Evolutionary conservation across 192 early-diverging fungal genomes (phyloP), one percentile per base, ranked within the genome.

Genomic region (Backusella parvicylindrica): DNA sequence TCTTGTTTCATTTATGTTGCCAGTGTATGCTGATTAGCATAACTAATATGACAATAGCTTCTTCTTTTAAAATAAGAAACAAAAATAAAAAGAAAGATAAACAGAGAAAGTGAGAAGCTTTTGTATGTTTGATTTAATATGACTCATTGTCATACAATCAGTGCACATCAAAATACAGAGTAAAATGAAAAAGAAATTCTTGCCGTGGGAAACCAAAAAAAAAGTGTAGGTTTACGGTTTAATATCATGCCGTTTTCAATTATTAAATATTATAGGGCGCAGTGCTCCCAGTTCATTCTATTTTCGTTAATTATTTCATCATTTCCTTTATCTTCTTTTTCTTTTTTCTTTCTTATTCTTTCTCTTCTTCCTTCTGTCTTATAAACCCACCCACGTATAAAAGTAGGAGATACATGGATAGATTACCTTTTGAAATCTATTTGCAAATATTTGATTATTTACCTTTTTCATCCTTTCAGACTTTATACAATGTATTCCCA

Each of bases 401-500:
- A 26, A 50, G 13, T 18, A 71, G 26, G 50, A 41, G 23, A 6
- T 67, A 32, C 30, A 65, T 72, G 70, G 63, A 72, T 40, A 35
- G 60, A 66, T 66, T 80, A 23, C 79, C 79, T 40, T 40, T 75
- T 53, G 79, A 80, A 63, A 50, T 80, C 18, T 30, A 40, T 13
- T 35, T 75, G 7, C 64, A 80, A n/a, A 75, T 80, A 56, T 64
- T 80, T 47, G 64, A 38, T 15, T 71, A 73, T 68, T 75, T 80
- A 64, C 79, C 79, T 36, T 56, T 76, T 12, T 36, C 33, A 23
- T 60, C 64, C 8, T 80, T 63, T 31, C 36, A 15, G 32, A 21
- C 49, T 12, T 49, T 80, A 21, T 80, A 80, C 35, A 38, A 68
- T 30, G 56, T 76, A 6, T 74, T 80, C 8, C 70, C 79, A 23